Evolutionary conservation across 108 stramenopile species (phyloP), one percentile per base, ranked within the genome.

Genomic region (Stephanodiscus triporus): DNA sequence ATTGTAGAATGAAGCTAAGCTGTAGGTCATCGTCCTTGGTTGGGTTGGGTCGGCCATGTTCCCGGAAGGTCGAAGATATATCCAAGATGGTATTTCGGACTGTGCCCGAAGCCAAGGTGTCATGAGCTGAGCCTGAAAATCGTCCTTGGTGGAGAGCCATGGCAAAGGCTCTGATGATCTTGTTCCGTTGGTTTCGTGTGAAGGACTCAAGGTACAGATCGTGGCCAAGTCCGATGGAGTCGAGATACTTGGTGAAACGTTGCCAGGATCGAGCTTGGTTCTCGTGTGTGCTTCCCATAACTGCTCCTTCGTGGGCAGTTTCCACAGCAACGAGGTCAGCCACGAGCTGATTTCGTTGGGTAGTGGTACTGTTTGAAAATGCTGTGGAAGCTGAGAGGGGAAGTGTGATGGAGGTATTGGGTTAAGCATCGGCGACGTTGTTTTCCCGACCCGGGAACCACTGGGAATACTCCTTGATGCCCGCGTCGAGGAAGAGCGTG

Each of bases 281-380:
- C 51, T 63, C 37, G 6, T 67, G 63, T 71, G 77, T 72, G 22
- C 30, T 27, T 72, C 55, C 55, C 22, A 40, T 63, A 63, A 56
- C n/a, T n/a, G n/a, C n/a, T n/a, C n/a, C n/a, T n/a, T n/a, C n/a
- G n/a, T n/a, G n/a, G n/a, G n/a, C n/a, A n/a, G n/a, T n/a, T n/a
- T n/a, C n/a, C n/a, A n/a, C n/a, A n/a, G n/a, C n/a, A n/a, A n/a
- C n/a, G n/a, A n/a, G n/a, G 54, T 66, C 64, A 73, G 22, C 64
- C 72, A 73, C 0, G 65, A 73, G 57, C n/a, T 22, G 47, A 70
- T 79, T 60, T 73, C 51, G 36, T 60, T 79, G 47, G 72, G 64
- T 22, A 79, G 38, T 8, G 45, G 78, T 27, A 14, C 17, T 56
- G 67, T 79, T 1, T 36, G 27, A 43, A 79, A 73, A 38, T 73